Percentiles rank a stretch among this genome's conserved stretches.
These are phyloP conservation scores for Stellera chamaejasme DNA, from an alignment of 345 rosid species.

Conservation along the genomic window DNA sequence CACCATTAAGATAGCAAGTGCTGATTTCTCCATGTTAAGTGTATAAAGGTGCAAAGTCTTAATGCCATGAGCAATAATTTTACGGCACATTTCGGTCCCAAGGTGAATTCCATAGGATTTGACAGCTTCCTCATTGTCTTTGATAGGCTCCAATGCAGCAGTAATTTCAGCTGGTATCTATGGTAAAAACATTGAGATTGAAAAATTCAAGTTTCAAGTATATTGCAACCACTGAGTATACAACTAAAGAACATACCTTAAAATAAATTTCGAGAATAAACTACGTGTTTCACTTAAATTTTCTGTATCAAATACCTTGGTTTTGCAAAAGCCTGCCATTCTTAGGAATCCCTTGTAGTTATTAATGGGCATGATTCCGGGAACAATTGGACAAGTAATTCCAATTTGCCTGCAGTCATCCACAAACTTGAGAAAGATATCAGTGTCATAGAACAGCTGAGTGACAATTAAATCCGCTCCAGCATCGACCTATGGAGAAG, in stretches of 20 bases:
- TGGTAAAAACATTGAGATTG: slow-evolving; percentile 2
- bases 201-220: background rate
- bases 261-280: slow-evolving; percentile 2
- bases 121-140: slow-evolving; percentile 97
- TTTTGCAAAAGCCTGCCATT: slow-evolving; percentile 97
- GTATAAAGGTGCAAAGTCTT: slow-evolving; percentile 85
- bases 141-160: slow-evolving; percentile 90
- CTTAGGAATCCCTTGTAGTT: slow-evolving; percentile 90
- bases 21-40: slow-evolving; percentile 92
- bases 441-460: slow-evolving; percentile 89
- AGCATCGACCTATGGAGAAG: slow-evolving; percentile 68
- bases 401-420: slow-evolving; percentile 92
- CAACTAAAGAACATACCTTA: background rate
- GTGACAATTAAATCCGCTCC: slow-evolving; percentile 90
- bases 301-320: slow-evolving; percentile 41
- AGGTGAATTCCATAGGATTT: slow-evolving; percentile 87
- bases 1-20: slow-evolving; percentile 79
- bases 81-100: slow-evolving; percentile 96
- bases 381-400: slow-evolving; percentile 81
- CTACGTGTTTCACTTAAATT: background rate
- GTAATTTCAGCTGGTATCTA: slow-evolving; percentile 80
- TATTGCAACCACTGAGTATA: too few species aligned
- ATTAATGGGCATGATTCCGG: slow-evolving; percentile 95
- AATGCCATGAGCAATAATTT: slow-evolving; percentile 87
- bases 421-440: slow-evolving; percentile 82